phyloP scores from a whole-genome alignment of 2,329 filamentous ascomycete genomes.

The Basipetospora chlamydospora region DNA sequence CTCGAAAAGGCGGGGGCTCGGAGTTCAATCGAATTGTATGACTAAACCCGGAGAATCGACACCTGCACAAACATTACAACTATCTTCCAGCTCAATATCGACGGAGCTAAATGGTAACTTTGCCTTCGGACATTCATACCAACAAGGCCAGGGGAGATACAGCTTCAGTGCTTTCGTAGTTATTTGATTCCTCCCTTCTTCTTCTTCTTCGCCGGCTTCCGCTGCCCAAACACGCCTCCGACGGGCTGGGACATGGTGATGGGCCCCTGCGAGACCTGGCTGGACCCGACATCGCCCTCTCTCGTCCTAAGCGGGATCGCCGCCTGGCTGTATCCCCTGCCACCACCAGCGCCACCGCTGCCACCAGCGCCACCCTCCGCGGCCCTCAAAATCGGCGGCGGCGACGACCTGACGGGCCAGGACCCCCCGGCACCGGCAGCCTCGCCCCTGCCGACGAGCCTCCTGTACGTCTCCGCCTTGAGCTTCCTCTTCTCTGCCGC shows the following conservation, averaged over 20 bases:
- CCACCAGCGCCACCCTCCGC: constrained; percentile 1
- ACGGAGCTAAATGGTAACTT: no score
- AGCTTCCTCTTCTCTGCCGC: constrained; percentile 5
- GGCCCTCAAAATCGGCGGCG: no score
- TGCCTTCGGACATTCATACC: no score
- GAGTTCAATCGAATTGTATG: no score
- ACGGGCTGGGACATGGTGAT: constrained; percentile 32
- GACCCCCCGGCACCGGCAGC: constrained; percentile 1
- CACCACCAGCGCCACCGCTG: background rate
- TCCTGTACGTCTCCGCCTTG: constrained; percentile 7
- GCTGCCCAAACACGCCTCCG: constrained; percentile 29
- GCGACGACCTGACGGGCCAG: no score
- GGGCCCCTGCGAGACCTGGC: constrained; percentile 1
- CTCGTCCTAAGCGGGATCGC: background rate
- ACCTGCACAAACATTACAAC: no score
- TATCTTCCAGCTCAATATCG: no score
- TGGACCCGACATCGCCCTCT: constrained; percentile 1
- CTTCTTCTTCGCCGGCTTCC: constrained; percentile 29
- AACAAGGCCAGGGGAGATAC: no score
- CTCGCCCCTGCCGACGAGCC: background rate
- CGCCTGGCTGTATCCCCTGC: constrained; percentile 10
- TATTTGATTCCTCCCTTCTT: constrained; percentile 26
- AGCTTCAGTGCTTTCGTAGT: no score
- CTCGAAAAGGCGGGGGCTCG: background rate
- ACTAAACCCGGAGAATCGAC: no score